A percentile compares a stretch with the other conserved stretches of the same genome.
phyloP scores from a whole-genome alignment of 768 basidiomycete genomes.

The Coprinopsis cinerea region DNA sequence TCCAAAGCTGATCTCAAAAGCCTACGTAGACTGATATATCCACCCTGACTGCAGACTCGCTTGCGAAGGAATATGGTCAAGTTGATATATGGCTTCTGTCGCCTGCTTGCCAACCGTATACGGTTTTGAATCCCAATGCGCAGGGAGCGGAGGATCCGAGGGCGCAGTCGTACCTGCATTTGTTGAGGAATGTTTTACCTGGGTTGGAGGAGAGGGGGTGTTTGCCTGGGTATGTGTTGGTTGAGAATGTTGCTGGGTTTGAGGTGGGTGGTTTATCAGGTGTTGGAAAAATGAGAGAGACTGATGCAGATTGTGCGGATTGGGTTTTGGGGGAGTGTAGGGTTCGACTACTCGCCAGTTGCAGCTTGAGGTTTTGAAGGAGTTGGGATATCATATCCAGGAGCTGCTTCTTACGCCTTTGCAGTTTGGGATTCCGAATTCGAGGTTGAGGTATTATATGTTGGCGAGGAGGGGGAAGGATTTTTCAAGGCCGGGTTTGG shows the following conservation, averaged over 20 bases:
- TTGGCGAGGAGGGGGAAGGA: constrained; percentile 52
- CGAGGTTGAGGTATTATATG: constrained; percentile 74
- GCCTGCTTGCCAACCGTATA: constrained; percentile 82
- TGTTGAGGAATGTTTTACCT: constrained; percentile 59
- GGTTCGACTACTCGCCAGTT: constrained; percentile 55
- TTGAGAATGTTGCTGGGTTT: constrained; percentile 83
- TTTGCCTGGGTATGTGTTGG: constrained; percentile 55
- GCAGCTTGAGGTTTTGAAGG: constrained; percentile 45
- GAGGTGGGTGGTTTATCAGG: constrained; percentile 41
- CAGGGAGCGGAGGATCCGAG: constrained; percentile 70
- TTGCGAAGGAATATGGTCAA: constrained; percentile 39
- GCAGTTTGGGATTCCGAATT: constrained; percentile 79
- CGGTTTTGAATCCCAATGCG: constrained; percentile 66
- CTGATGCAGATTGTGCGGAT: too few relatives aligned
- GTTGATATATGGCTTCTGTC: constrained; percentile 75
- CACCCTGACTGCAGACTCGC: constrained; percentile 40
- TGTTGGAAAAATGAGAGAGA: too few relatives aligned
- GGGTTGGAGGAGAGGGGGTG: constrained; percentile 36
- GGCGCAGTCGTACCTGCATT: constrained; percentile 69
- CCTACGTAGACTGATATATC: constrained; percentile 42
- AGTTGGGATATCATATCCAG: constrained; percentile 47
- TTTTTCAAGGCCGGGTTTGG: too few relatives aligned
- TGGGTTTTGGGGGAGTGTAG: constrained; percentile 30
- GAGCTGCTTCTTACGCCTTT: constrained; percentile 71
- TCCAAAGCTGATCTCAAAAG: too few relatives aligned